Evolutionary conservation across 2,329 filamentous ascomycete species (phyloP), one percentile per base, ranked within the genome.

Genomic region (Paracoccidioides lutzii): DNA sequence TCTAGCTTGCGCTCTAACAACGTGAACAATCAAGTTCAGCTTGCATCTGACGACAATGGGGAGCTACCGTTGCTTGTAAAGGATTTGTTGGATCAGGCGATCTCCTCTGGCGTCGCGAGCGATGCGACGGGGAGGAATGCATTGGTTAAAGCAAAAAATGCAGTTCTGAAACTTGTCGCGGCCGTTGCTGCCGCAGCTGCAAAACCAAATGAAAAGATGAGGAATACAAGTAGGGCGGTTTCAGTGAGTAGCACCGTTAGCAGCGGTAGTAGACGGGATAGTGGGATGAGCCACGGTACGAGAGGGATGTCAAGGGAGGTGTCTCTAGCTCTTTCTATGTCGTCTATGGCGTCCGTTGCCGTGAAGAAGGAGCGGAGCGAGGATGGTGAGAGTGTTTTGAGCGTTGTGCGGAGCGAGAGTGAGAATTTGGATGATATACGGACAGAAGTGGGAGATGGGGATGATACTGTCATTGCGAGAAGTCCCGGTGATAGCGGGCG

Each of bases 41-140:
- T 49, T 64, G 71, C 70, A 28, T 73, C 75, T 49, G 69, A 77
- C 2, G 77, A 77, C 1, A 69, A 73, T 2, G 78, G 83, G 4
- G 73, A 78, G 22, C 72, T 78, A 37, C 72, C 76, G 5, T 79
- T 80, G 49, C 70, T 73, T 28, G 69, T 83, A n/a, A 74, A 75
- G 58, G 82, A 81, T 59, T 62, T 84, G 1, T 74, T 84, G 9
- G 73, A 78, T 54, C 80, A 82, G 61, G 73, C 79, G 12, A 73
- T 82, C 56, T 73, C 77, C 56, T 75, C 73, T 44, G 70, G 69
- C 14, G 59, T 72, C 28, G 71, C 70, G 3, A 61, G 64, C 8
- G 72, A 72, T 50, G 73, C 74, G 2, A 70, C 72, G 22, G 69
- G 73, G 42, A 66, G 72, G 45, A 75, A 76, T 57, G 68, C 73